Percentiles rank a stretch among this genome's conserved stretches.
Conservation (phyloP, 1,284 basidiomycete species). For the Laetiporus sulphureus region DNA sequence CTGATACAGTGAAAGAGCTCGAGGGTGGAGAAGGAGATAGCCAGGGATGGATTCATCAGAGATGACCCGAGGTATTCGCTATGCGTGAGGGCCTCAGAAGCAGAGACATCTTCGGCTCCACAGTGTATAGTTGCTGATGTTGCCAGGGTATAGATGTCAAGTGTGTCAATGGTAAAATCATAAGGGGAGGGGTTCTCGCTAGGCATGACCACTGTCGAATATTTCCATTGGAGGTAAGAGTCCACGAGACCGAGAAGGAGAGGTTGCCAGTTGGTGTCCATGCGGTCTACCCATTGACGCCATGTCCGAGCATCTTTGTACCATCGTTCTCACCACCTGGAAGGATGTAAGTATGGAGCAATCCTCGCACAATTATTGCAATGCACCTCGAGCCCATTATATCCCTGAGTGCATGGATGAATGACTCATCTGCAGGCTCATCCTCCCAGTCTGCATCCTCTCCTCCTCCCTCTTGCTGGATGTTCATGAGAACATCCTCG, state of each 20-base stretch:
- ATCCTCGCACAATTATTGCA: neutral
- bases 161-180: slow-evolving; percentile 2
- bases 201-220: neutral
- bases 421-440: neutral
- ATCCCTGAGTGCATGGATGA: neutral
- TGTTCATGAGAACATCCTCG: neutral
- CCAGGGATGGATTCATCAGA: neutral
- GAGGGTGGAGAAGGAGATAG: slow-evolving; percentile 15
- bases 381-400: neutral
- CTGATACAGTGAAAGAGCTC: slow-evolving; percentile 22
- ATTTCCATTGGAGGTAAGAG: slow-evolving; percentile 8
- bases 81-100: neutral
- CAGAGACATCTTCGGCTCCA: neutral
- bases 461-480: neutral
- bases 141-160: slow-evolving; percentile 1
- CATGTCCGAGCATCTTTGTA: slow-evolving; percentile 2
- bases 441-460: neutral
- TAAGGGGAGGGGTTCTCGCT: neutral
- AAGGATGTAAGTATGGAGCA: neutral
- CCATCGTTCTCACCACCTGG: neutral
- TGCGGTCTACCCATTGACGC: neutral
- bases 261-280: neutral
- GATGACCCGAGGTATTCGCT: neutral
- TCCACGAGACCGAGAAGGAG: neutral
- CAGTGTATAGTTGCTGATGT: neutral